A percentile compares a stretch with the other conserved stretches of the same genome.
Conservation (phyloP, 352 stramenopile genomes). For the Globisporangium spiculum region DNA sequence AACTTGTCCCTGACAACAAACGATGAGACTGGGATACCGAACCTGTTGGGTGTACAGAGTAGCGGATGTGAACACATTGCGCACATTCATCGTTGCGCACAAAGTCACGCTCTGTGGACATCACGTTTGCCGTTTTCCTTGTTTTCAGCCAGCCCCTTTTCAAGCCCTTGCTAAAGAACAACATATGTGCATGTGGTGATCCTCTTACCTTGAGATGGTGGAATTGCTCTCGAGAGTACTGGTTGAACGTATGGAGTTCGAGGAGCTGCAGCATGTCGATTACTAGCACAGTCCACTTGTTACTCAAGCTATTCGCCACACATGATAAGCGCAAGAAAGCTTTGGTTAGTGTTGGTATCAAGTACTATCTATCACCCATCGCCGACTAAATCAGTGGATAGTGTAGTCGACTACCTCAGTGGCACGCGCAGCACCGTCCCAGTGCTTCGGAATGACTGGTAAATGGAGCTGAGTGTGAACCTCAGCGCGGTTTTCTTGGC, state of each 20-base stretch:
- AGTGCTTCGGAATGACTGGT: conserved; percentile 45
- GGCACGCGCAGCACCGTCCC: conserved; percentile 62
- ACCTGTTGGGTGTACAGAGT: conserved; percentile 46
- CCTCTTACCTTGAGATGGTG: conserved; percentile 53
- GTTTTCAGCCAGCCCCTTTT: conserved; percentile 1
- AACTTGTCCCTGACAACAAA: not conserved
- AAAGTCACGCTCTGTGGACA: conserved; percentile 45
- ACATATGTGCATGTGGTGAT: not conserved
- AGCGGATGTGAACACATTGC: conserved; percentile 61
- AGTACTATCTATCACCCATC: not conserved
- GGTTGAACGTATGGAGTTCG: conserved; percentile 64
- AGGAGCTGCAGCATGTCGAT: conserved; percentile 65
- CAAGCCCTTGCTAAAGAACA: not conserved
- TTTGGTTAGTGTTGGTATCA: not conserved
- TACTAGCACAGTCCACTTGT: conserved; percentile 61
- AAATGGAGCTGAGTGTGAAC: conserved; percentile 76
- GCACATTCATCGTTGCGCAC: conserved; percentile 62
- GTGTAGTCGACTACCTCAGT: conserved; percentile 31
- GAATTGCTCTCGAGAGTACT: conserved; percentile 59
- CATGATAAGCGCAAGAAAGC: not conserved
- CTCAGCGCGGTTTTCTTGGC: conserved; percentile 62
- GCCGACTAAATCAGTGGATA: not conserved
- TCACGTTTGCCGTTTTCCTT: not conserved
- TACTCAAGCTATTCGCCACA: conserved; percentile 28
- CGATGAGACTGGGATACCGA: not conserved